phyloP scores from a whole-genome alignment of 768 basidiomycete genomes.

The Mycena vitilis region DNA sequence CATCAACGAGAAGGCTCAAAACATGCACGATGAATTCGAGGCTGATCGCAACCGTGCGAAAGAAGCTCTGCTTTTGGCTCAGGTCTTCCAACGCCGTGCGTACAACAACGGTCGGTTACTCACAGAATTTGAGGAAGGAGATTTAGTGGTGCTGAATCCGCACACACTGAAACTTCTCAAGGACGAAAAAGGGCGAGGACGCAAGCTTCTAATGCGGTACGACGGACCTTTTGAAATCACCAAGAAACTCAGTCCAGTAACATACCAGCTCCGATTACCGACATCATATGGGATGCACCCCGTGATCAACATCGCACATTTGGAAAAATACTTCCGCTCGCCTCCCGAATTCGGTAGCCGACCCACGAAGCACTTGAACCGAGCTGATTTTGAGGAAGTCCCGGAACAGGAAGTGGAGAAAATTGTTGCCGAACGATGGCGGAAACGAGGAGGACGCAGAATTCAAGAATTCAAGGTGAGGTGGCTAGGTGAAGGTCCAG shows the following conservation, averaged over 20 bases:
- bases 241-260: slow-evolving; percentile 35
- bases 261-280: slow-evolving; percentile 34
- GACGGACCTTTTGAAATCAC: slow-evolving; percentile 40
- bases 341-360: slow-evolving; percentile 25
- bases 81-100: slow-evolving; percentile 15
- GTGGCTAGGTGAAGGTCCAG: neutral
- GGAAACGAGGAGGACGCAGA: neutral
- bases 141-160: slow-evolving; percentile 36
- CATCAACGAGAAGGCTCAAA: slow-evolving; percentile 6
- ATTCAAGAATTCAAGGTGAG: slow-evolving; percentile 19
- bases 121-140: slow-evolving; percentile 35
- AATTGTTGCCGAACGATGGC: slow-evolving; percentile 37
- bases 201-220: slow-evolving; percentile 34
- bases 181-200: slow-evolving; percentile 35
- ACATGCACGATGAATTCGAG: slow-evolving; percentile 16
- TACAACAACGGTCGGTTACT: slow-evolving; percentile 33
- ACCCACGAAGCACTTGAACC: neutral
- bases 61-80: slow-evolving; percentile 15
- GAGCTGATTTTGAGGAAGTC: slow-evolving; percentile 5
- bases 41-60: neutral
- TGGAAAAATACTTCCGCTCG: slow-evolving; percentile 33
- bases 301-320: slow-evolving; percentile 39
- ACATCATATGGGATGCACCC: slow-evolving; percentile 35
- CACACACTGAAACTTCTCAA: slow-evolving; percentile 34
- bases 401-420: slow-evolving; percentile 35